A percentile compares a stretch with the other conserved stretches of the same genome.
Conservation (phyloP, 352 stramenopile species). For the Globisporangium takayamanum region DNA sequence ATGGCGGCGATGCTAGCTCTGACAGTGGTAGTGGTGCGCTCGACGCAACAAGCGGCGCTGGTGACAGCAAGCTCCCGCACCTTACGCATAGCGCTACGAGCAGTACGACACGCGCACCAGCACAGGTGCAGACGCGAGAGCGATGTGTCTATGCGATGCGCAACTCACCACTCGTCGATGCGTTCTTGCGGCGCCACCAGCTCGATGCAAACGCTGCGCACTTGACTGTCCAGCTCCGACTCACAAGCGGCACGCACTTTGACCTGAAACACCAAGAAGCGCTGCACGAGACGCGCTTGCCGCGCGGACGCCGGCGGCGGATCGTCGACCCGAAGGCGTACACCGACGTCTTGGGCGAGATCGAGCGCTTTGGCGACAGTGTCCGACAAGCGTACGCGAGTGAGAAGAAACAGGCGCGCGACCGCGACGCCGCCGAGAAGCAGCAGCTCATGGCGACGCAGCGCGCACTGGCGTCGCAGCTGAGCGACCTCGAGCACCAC, state of each 20-base stretch:
- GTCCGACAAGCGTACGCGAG: constrained; percentile 38
- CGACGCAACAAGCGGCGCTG: too few species aligned
- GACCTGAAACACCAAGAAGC: constrained; percentile 40
- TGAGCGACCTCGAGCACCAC: constrained; percentile 30
- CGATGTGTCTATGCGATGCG: constrained; percentile 53
- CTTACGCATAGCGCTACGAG: background rate
- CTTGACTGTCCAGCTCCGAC: constrained; percentile 44
- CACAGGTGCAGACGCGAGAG: constrained; percentile 36
- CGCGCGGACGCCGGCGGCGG: constrained; percentile 29
- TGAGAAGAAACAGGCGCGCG: constrained; percentile 34
- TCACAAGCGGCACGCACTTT: constrained; percentile 45
- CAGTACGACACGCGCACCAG: background rate
- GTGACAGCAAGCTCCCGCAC: constrained; percentile 8
- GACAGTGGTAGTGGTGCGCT: background rate
- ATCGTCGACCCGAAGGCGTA: constrained; percentile 49
- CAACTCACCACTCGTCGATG: constrained; percentile 56
- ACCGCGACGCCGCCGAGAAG: constrained; percentile 27
- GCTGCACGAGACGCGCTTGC: constrained; percentile 29
- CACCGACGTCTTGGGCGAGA: constrained; percentile 35
- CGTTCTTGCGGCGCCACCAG: constrained; percentile 45
- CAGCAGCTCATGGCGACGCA: constrained; percentile 25
- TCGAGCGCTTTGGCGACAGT: constrained; percentile 47
- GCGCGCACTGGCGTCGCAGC: constrained; percentile 30
- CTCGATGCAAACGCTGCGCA: constrained; percentile 39
- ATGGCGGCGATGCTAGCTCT: constrained; percentile 7